A percentile compares a stretch with the other conserved stretches of the same genome.
Conservation (phyloP, 176 grass and related monocot species). For the Thinopyrum elongatum region DNA sequence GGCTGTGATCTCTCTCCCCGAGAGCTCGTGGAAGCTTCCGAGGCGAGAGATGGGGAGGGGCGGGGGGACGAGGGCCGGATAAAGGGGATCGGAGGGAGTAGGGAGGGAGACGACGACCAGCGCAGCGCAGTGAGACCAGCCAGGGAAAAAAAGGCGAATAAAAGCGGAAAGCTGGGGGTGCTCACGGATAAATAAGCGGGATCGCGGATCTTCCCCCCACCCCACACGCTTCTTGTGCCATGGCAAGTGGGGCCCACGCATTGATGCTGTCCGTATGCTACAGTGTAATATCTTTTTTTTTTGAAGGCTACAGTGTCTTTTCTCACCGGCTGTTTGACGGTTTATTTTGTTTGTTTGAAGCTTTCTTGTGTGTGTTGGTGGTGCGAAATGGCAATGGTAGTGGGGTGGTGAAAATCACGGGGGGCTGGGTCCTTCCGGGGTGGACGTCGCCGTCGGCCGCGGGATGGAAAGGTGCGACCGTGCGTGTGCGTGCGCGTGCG, state of each 20-base stretch:
- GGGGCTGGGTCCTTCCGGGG: no score
- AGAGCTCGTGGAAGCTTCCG: slow-evolving; percentile 26
- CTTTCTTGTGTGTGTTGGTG: no score
- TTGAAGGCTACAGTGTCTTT: no score
- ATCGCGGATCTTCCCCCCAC: not conserved
- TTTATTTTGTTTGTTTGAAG: no score
- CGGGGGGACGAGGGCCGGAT: not conserved
- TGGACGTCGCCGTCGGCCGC: not conserved
- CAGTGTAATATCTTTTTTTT: no score
- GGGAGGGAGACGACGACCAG: not conserved
- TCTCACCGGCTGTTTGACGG: no score
- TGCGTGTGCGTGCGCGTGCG: not conserved
- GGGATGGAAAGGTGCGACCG: no score
- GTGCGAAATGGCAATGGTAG: no score
- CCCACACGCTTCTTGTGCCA: not conserved
- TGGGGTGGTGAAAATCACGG: no score
- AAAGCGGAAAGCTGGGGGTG: not conserved
- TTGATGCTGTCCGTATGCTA: not conserved
- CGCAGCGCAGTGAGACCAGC: not conserved
- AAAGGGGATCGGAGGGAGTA: not conserved
- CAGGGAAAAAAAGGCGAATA: not conserved
- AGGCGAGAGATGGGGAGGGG: not conserved
- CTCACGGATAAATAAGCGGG: not conserved
- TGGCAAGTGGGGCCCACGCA: not conserved
- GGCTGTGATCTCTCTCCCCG: not conserved